Percentiles rank a stretch among this genome's conserved stretches.
Conservation (phyloP, 2,329 filamentous ascomycete genomes). For the Colletotrichum simmondsii region DNA sequence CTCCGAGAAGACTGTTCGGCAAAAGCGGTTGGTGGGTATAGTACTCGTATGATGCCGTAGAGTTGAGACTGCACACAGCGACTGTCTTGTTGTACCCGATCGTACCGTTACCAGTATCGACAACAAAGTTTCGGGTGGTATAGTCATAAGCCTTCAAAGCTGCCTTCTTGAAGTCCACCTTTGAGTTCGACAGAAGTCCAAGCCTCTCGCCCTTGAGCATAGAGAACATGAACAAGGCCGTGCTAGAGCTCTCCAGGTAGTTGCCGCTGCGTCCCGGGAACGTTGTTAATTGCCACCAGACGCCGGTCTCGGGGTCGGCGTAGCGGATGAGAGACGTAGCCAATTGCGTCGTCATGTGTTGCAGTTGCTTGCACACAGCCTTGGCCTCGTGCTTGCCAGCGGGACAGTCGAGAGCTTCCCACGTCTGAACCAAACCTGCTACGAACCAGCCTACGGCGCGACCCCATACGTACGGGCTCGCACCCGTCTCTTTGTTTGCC, state of each 20-base stretch:
- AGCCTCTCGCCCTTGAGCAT: conserved; percentile 25
- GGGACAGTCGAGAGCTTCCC: conserved; percentile 28
- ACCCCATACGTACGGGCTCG: conserved; percentile 35
- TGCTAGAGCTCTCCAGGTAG: conserved; percentile 36
- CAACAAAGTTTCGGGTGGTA: conserved; percentile 23
- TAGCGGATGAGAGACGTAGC: conserved; percentile 12
- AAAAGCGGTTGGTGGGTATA: conserved; percentile 48
- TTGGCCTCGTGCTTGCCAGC: neutral
- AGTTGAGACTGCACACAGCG: conserved; percentile 53
- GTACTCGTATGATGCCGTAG: conserved; percentile 52
- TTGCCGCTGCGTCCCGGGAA: conserved; percentile 28
- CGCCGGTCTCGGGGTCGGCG: conserved; percentile 26
- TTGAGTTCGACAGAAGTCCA: neutral
- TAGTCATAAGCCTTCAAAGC: conserved; percentile 32
- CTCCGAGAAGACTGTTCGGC: conserved; percentile 51
- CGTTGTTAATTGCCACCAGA: conserved; percentile 34
- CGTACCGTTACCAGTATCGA: conserved; percentile 21
- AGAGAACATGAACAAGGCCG: conserved; percentile 31
- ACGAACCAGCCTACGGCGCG: conserved; percentile 35
- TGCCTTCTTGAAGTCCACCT: neutral
- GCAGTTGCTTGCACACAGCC: conserved; percentile 15
- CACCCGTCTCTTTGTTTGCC: conserved; percentile 30
- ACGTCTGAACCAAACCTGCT: conserved; percentile 33
- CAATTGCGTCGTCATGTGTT: conserved; percentile 2
- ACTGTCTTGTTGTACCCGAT: conserved; percentile 50